Conservation (phyloP, 1,139 yeast genomes). For the Hyphopichia wangnamkhiaoensis region DNA sequence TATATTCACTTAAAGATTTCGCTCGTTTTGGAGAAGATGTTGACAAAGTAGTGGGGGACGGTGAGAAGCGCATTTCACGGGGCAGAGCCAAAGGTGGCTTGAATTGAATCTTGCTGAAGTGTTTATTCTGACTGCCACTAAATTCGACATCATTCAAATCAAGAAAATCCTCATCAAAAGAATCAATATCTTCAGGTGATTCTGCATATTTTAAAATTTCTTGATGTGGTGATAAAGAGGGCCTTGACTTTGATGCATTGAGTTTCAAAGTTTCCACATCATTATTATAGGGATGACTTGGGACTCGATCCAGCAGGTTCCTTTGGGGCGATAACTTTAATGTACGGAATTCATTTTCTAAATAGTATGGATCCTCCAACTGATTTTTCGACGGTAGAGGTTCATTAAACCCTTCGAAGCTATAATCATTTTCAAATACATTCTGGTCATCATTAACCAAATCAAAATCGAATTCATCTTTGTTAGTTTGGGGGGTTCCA, state of each 20-base stretch:
- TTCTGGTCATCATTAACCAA: slow-evolving; percentile 8
- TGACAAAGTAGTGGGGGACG: slow-evolving; percentile 22
- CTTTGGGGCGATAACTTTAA: background rate
- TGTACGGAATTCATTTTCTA: slow-evolving; percentile 6
- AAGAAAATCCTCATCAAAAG: slow-evolving; percentile 5
- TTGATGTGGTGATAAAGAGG: slow-evolving; percentile 5
- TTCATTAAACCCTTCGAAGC: too few relatives aligned
- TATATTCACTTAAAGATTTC: slow-evolving; percentile 34
- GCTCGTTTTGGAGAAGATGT: slow-evolving; percentile 24
- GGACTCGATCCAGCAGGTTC: background rate
- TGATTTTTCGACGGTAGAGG: background rate
- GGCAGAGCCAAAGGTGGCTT: slow-evolving; percentile 1
- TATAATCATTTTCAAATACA: too few relatives aligned
- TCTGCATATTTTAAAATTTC: slow-evolving; percentile 2
- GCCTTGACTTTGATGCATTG: background rate
- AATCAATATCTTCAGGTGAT: slow-evolving; percentile 5
- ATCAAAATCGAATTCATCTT: slow-evolving; percentile 10
- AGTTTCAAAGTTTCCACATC: slow-evolving; percentile 4
- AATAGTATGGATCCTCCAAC: slow-evolving; percentile 1
- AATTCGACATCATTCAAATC: slow-evolving; percentile 1
- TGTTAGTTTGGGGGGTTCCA: slow-evolving; percentile 15
- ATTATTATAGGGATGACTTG: background rate
- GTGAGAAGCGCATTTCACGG: slow-evolving; percentile 12
- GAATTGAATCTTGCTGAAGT: background rate
- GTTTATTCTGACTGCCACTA: background rate